Percentiles rank a stretch among this genome's conserved stretches.
Evolutionary conservation across 768 basidiomycete species (phyloP).

Genomic region (Psilocybe subaeruginosa): DNA sequence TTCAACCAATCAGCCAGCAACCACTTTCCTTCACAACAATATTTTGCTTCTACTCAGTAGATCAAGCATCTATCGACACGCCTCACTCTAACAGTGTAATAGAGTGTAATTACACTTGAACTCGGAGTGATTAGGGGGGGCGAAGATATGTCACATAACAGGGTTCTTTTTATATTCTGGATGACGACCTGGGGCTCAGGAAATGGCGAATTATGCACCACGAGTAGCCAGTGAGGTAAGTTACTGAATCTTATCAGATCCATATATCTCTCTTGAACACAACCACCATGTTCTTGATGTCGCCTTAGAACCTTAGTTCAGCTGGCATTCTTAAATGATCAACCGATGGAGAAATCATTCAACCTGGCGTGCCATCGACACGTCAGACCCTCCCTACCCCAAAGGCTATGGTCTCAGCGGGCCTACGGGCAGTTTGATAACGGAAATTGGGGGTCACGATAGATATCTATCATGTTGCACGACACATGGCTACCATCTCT

Average conservation of each 20-base stretch:
- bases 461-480: neutral
- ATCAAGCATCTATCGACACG: too few relatives aligned
- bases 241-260: neutral
- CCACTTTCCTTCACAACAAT: too few relatives aligned
- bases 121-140: too few relatives aligned
- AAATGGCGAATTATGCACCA: too few relatives aligned
- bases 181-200: too few relatives aligned
- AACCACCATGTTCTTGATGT: neutral
- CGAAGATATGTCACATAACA: too few relatives aligned
- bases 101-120: too few relatives aligned
- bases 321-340: neutral
- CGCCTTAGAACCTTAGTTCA: neutral
- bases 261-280: neutral
- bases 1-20: too few relatives aligned
- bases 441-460: neutral
- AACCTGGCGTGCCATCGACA: neutral
- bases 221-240: too few relatives aligned
- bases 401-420: neutral
- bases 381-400: neutral
- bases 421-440: neutral
- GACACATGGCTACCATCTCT: neutral
- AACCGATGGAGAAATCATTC: constrained; percentile 1
- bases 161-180: too few relatives aligned
- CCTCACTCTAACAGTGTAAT: too few relatives aligned
- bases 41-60: too few relatives aligned